Percentiles rank a stretch among this genome's conserved stretches.
Conservation (phyloP, 2,329 filamentous ascomycete species). For the Penicillium frequentans region DNA sequence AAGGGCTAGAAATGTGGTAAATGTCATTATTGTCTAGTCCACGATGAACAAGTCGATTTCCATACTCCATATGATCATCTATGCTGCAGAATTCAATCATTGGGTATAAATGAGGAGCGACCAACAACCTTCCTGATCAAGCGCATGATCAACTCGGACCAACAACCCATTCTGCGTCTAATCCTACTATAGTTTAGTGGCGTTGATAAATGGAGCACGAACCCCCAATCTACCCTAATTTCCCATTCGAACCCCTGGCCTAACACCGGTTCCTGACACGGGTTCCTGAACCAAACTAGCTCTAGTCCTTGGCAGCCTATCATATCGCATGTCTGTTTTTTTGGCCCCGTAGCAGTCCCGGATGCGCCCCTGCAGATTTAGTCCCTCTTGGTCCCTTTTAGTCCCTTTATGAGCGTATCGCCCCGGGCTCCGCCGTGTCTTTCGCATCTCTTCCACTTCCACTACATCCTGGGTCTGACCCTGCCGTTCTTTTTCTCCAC, state of each 20-base stretch:
- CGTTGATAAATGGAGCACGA: neutral
- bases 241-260: slow-evolving; percentile 15
- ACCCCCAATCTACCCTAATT: neutral
- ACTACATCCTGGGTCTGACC: slow-evolving; percentile 8
- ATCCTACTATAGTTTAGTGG: slow-evolving; percentile 8
- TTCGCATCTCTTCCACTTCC: slow-evolving; percentile 8
- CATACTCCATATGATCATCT: neutral
- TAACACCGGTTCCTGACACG: slow-evolving; percentile 7
- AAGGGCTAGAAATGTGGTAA: neutral
- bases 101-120: slow-evolving; percentile 4
- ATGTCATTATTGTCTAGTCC: neutral
- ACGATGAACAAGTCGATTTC: neutral
- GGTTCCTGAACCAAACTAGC: slow-evolving; percentile 13
- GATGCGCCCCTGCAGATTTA: neutral
- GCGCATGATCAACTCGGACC: neutral
- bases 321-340: neutral
- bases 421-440: slow-evolving; percentile 5
- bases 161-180: neutral
- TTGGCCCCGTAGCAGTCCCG: neutral
- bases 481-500: slow-evolving; percentile 16
- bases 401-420: slow-evolving; percentile 12
- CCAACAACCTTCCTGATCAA: slow-evolving; percentile 1
- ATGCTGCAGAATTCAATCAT: too few relatives aligned
- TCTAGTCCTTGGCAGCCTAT: neutral
- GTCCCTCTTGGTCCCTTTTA: neutral